Conservation (phyloP, 169 alveolate species). For the Cryptosporidium viatorum region DNA sequence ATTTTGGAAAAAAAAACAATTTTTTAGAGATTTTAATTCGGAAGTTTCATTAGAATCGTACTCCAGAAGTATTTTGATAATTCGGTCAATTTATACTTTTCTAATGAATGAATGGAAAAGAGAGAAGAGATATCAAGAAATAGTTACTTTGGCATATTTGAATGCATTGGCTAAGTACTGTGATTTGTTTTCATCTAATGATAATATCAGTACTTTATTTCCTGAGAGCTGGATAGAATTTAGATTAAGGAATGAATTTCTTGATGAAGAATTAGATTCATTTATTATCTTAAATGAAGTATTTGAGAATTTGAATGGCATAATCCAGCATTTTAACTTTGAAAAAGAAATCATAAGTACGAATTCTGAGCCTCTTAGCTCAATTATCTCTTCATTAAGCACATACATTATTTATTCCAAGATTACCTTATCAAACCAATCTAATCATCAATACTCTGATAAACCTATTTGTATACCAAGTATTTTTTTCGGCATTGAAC, state of each 20-base stretch:
- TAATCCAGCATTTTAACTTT: background rate
- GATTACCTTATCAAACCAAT: background rate
- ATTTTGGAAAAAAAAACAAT: constrained; percentile 11
- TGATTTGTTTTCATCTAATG: background rate
- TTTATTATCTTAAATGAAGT: background rate
- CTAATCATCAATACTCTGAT: background rate
- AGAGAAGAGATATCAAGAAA: constrained; percentile 19
- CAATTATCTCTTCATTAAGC: constrained; percentile 25
- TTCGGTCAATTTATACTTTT: background rate
- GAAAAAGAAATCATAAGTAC: background rate
- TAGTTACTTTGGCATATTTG: constrained; percentile 27
- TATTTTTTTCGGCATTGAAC: constrained; percentile 1
- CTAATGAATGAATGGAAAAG: background rate
- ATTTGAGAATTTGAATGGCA: background rate
- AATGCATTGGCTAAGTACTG: constrained; percentile 19
- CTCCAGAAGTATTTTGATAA: background rate
- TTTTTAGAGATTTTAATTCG: background rate
- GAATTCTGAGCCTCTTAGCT: background rate
- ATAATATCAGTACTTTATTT: background rate
- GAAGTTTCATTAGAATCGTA: background rate
- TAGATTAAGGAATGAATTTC: background rate
- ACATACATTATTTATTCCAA: constrained; percentile 2
- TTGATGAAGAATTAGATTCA: background rate
- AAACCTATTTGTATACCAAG: constrained; percentile 28
- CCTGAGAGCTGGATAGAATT: constrained; percentile 23